These are phyloP conservation scores for Alternaria sp. DNA, from an alignment of 2,329 filamentous ascomycete species.

Conservation along the genomic window DNA sequence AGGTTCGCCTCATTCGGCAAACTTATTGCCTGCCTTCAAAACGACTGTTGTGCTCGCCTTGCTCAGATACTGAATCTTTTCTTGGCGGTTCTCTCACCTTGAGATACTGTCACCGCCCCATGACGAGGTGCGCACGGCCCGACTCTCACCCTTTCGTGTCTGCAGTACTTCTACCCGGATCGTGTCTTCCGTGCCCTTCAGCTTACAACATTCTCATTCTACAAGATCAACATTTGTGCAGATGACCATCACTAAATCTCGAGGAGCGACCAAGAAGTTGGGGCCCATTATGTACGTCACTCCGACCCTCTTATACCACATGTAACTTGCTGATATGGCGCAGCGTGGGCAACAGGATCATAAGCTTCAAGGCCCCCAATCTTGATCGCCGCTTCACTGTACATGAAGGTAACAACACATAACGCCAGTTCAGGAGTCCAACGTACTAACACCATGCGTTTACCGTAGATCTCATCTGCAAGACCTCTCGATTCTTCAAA, in stretches of 20 bases:
- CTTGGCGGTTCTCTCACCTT: not conserved
- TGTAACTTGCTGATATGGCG: not conserved
- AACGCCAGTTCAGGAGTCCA: not conserved
- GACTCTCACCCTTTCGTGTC: not conserved
- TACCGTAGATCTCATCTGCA: constrained; percentile 24
- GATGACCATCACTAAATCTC: not conserved
- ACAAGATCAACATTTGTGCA: not conserved
- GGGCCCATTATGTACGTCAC: not conserved
- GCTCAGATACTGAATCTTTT: not conserved
- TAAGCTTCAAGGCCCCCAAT: constrained; percentile 12
- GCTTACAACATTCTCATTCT: not conserved
- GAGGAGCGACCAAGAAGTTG: constrained; percentile 1
- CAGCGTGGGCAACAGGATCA: constrained; percentile 8
- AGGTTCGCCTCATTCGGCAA: not conserved
- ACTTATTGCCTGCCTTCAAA: not conserved
- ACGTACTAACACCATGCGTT: not conserved
- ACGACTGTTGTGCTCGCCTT: not conserved
- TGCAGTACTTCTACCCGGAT: not conserved
- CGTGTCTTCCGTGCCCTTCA: not conserved
- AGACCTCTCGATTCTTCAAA: constrained; percentile 22
- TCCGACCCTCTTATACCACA: not conserved
- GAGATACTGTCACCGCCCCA: not conserved
- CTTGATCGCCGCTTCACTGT: constrained; percentile 18
- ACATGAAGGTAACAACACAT: constrained; percentile 15
- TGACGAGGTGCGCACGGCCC: not conserved